Evolutionary conservation across 495 filamentous ascomycete species (phyloP), one percentile per base, ranked within the genome.

Genomic region (Tuber melanosporum): DNA sequence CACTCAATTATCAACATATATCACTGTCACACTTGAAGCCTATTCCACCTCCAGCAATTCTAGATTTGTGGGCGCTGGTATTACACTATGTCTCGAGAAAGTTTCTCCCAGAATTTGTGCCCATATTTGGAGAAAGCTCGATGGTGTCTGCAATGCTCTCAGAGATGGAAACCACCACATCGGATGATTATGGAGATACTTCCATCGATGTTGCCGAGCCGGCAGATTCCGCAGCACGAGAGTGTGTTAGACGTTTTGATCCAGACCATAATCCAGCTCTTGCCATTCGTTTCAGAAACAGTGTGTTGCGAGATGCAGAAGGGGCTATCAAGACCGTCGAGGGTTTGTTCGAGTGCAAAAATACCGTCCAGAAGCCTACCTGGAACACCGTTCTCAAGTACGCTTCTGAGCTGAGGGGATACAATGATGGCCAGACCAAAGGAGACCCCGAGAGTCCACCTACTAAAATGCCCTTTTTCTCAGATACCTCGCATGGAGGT

Each of bases 151-250:
- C 0, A 86, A 95, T 66, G 88, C 90, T 3, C 39, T 84, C 89
- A 69, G 83, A 85, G 5, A 73, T 83, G 1, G 79, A 77, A 71
- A 82, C 70, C 1, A 76, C 74, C 77, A 85, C 85, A 7, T 39
- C 8, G 5, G 75, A 70, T n/a, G 52, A 62, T 39, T 9, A 22
- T 19, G 7, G 74, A 70, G 3, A 49, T 71, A 70, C 77, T 20
- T 6, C 84, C 8, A 90, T 89, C 79, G 84, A 87, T 49, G 87
- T 93, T 20, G 93, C 94, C 78, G 93, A 97, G 81, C 91, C 94
- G 84, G 92, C 93, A 4, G 93, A 97, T 81, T 92, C 92, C 0
- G 92, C 95, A 89, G 91, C 90, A 4, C 88, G 93, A 42, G 94
- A 94, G 86, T 93, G 91, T 82, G 88, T 93, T 69, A 88, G 90